Evolutionary conservation across 331 rosid genomes (phyloP).

Genomic region (Ulmus americana): DNA sequence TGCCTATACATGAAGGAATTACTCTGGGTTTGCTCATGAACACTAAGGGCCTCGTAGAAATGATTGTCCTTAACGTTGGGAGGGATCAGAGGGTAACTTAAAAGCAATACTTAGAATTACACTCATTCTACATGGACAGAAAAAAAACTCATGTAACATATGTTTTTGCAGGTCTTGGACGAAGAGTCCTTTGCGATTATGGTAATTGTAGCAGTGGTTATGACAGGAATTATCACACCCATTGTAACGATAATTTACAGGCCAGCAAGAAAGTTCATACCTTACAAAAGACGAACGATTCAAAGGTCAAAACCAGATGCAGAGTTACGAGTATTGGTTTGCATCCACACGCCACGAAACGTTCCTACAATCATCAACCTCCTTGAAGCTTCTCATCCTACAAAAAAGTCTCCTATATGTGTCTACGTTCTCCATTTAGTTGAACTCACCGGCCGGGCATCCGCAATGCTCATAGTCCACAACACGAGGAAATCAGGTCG

Average conservation of each 20-base stretch:
- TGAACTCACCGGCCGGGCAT: conserved; percentile 75
- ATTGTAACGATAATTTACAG: conserved; percentile 44
- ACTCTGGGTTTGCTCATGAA: conserved; percentile 87
- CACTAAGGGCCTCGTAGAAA: conserved; percentile 78
- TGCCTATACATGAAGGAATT: conserved; percentile 56
- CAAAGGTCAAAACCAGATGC: conserved; percentile 48
- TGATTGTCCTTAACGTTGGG: conserved; percentile 74
- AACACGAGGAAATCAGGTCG: conserved; percentile 38
- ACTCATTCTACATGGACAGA: not conserved
- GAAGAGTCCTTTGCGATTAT: conserved; percentile 58
- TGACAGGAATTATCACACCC: conserved; percentile 69
- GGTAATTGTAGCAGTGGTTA: conserved; percentile 55
- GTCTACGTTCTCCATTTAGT: conserved; percentile 65
- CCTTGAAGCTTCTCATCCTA: conserved; percentile 68
- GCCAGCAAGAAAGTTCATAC: conserved; percentile 47
- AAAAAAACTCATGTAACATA: conserved; percentile 6
- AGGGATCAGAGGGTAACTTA: conserved; percentile 55
- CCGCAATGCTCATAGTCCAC: conserved; percentile 74
- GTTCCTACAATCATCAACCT: conserved; percentile 80
- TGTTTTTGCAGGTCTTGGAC: conserved; percentile 52
- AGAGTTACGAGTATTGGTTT: conserved; percentile 61
- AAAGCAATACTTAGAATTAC: not conserved
- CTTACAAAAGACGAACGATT: conserved; percentile 65
- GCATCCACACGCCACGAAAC: conserved; percentile 68
- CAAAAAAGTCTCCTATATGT: conserved; percentile 71